Evolutionary conservation across 345 rosid genomes (phyloP), one percentile per base, ranked within the genome.

Genomic region (Nephelium lappaceum): DNA sequence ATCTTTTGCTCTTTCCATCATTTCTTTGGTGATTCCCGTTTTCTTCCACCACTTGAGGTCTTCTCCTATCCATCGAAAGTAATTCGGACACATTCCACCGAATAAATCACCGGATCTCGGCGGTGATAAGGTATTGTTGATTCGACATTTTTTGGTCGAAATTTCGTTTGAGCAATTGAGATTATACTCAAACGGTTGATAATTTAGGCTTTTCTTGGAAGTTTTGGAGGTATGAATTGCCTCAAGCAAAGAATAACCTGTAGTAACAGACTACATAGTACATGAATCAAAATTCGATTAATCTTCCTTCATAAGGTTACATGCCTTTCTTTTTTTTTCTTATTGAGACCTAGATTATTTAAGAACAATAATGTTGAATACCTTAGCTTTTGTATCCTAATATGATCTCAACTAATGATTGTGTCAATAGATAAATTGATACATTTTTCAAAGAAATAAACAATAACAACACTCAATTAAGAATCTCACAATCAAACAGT

Each of bases 31-130:
- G 78, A 92, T 88, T 39, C 92, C 92, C 3, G 86, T 74, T 10
- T 67, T 66, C 63, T 82, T 83, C 97, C 94, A 92, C 3, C 84
- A 87, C 78, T 64, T 71, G 31, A 92, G 76, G 78, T 92, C 93
- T 75, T 78, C 79, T 36, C 85, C 86, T 78, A 92, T 92, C 94
- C 93, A 92, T 47, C 85, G 74, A 86, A 92, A 92, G 86, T 91
- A 89, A 57, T 88, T 88, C 1, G 94, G 93, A 72, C 97, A 92
- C 7, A 60, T 31, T 8, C 65, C 69, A 0, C 72, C 64, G 3
- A 82, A 19, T 66, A 64, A 21, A 27, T 75, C n/a, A 1, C 11
- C 19, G 19, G 76, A 77, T 24, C 77, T 86, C 31, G 45, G 16
- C 24, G 57, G 64, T 11, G 25, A 45, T 45, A 31, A 11, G 23